These are phyloP conservation scores for Trametes hirsuta DNA, from an alignment of 1,284 basidiomycete genomes.

Conservation along the genomic window DNA sequence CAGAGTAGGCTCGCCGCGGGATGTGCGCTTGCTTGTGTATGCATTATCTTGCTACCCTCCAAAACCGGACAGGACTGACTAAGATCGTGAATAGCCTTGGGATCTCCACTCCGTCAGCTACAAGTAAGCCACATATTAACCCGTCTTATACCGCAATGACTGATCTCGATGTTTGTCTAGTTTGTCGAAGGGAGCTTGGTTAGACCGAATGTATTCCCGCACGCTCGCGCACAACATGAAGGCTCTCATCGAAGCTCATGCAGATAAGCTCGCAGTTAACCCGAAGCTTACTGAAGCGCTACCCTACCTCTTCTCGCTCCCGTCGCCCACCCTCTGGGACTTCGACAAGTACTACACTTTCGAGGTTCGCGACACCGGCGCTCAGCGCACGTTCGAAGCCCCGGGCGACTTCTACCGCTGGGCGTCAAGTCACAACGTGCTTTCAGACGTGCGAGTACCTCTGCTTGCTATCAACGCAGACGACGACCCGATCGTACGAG, in stretches of 20 bases:
- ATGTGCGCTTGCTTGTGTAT: slow-evolving; percentile 79
- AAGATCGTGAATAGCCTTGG: slow-evolving; percentile 64
- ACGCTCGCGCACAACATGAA: slow-evolving; percentile 11
- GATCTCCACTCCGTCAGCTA: slow-evolving; percentile 55
- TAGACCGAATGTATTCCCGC: slow-evolving; percentile 14
- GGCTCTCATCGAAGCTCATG: slow-evolving; percentile 7
- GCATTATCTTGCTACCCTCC: slow-evolving; percentile 28
- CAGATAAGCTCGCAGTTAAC: slow-evolving; percentile 3
- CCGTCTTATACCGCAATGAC: not conserved
- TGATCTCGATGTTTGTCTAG: slow-evolving; percentile 4
- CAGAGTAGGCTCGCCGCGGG: slow-evolving; percentile 74
- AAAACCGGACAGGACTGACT: not conserved
- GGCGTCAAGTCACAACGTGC: slow-evolving; percentile 56
- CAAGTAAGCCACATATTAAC: not conserved
- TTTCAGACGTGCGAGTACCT: slow-evolving; percentile 64
- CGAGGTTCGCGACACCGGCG: slow-evolving; percentile 78
- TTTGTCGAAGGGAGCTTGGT: slow-evolving; percentile 41
- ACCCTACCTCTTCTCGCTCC: slow-evolving; percentile 47
- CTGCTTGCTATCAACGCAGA: slow-evolving; percentile 84
- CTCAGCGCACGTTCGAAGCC: slow-evolving; percentile 76
- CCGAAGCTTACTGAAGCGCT: slow-evolving; percentile 38
- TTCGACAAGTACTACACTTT: slow-evolving; percentile 74
- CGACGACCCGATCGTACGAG: slow-evolving; percentile 87
- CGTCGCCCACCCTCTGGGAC: slow-evolving; percentile 55
- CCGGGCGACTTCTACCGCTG: slow-evolving; percentile 86